phyloP scores from a whole-genome alignment of 2,329 filamentous ascomycete genomes.

The Raffaelea arxii region DNA sequence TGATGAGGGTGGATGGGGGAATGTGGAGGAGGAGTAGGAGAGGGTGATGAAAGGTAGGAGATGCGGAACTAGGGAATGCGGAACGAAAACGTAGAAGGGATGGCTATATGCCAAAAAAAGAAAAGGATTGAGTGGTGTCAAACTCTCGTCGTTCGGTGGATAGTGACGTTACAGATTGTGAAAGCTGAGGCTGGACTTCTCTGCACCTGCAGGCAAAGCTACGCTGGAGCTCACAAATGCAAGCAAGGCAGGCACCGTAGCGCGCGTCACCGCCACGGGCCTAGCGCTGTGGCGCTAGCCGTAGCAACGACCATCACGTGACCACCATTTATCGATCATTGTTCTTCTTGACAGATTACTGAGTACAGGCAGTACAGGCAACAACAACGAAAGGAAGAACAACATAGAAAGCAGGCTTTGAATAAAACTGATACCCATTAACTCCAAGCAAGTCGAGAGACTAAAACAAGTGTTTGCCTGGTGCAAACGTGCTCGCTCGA shows the following conservation, averaged over 20 bases:
- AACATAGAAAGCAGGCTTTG: background rate
- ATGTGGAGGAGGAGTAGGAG: background rate
- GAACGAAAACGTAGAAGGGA: background rate
- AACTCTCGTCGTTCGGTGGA: no score
- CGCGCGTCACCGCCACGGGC: constrained; percentile 5
- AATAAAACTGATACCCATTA: background rate
- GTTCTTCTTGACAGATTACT: background rate
- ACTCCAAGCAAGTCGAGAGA: constrained; percentile 40
- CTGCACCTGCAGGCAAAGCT: no score
- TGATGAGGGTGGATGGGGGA: constrained; percentile 30
- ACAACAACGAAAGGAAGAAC: background rate
- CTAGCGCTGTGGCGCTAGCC: constrained; percentile 1
- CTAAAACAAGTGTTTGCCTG: no score
- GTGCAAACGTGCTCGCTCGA: no score
- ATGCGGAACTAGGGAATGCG: background rate
- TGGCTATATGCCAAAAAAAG: background rate
- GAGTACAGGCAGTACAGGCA: background rate
- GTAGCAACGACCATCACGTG: constrained; percentile 3
- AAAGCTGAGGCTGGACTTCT: no score
- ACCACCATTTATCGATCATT: no score
- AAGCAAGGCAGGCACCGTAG: constrained; percentile 7
- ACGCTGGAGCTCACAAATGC: background rate
- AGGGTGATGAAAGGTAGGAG: background rate
- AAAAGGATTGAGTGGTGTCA: background rate
- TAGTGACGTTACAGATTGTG: no score